These are phyloP conservation scores for Ophiostoma sp. DNA, from an alignment of 2,329 filamentous ascomycete genomes.

Conservation along the genomic window DNA sequence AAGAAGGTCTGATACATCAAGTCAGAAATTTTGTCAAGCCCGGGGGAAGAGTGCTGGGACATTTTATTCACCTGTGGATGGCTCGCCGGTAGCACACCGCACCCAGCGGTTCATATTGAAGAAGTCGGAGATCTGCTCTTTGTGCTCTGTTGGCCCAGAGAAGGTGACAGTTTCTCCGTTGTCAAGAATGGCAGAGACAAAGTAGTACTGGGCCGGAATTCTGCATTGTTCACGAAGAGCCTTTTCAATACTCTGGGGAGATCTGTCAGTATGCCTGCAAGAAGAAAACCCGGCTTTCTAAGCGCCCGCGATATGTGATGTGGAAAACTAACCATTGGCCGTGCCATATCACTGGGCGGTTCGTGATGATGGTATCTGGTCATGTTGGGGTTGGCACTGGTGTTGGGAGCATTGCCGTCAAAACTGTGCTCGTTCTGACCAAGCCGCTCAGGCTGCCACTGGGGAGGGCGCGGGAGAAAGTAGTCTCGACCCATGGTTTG, in stretches of 20 bases:
- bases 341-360: slow-evolving; percentile 25
- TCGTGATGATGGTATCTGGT: slow-evolving; percentile 26
- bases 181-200: slow-evolving; percentile 48
- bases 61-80: slow-evolving; percentile 36
- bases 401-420: slow-evolving; percentile 18
- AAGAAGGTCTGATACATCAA: neutral
- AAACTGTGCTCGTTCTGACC: slow-evolving; percentile 23
- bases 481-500: slow-evolving; percentile 28
- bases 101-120: slow-evolving; percentile 43
- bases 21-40: neutral
- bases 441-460: slow-evolving; percentile 28
- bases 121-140: slow-evolving; percentile 41
- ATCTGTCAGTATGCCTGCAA: slow-evolving; percentile 17
- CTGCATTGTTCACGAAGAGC: slow-evolving; percentile 49
- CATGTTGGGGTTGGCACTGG: slow-evolving; percentile 6
- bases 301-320: neutral
- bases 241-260: slow-evolving; percentile 39
- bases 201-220: slow-evolving; percentile 48
- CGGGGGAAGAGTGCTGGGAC: neutral
- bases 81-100: slow-evolving; percentile 32
- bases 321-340: slow-evolving; percentile 29
- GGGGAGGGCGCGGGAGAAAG: slow-evolving; percentile 25
- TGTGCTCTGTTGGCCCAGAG: slow-evolving; percentile 40
- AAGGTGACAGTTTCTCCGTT: slow-evolving; percentile 45
- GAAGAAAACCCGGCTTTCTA: neutral